Conservation (phyloP, 768 basidiomycete species). For the Lentinula lateritia region DNA sequence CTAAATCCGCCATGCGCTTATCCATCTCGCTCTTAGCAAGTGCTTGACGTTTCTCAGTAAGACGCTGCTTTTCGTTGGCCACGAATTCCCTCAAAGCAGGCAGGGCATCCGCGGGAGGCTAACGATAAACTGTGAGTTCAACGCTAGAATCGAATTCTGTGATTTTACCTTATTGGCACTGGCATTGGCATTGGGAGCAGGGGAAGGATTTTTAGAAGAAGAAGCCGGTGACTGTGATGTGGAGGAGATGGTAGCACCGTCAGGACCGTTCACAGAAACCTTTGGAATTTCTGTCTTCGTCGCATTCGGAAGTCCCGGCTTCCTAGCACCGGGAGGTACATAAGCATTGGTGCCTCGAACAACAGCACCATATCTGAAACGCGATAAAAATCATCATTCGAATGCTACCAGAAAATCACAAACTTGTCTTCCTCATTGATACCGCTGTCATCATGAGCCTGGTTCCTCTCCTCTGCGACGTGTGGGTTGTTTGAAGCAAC, state of each 20-base stretch:
- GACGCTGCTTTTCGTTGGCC: conserved; percentile 81
- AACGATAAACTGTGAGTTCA: conserved; percentile 8
- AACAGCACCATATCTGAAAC: conserved; percentile 82
- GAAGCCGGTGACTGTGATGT: conserved; percentile 34
- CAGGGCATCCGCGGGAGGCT: conserved; percentile 72
- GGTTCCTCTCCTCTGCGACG: conserved; percentile 81
- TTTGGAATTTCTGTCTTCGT: conserved; percentile 55
- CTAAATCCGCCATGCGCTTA: conserved; percentile 85
- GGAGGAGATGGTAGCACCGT: conserved; percentile 46
- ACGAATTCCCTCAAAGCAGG: conserved; percentile 92
- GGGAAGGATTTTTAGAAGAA: conserved; percentile 60
- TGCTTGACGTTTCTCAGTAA: conserved; percentile 87
- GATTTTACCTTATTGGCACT: conserved; percentile 45
- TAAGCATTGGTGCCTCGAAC: conserved; percentile 86
- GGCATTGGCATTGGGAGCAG: conserved; percentile 45
- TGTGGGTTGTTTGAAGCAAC: conserved; percentile 69
- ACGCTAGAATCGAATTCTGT: not conserved
- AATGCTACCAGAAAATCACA: conserved; percentile 19
- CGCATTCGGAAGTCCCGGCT: conserved; percentile 27
- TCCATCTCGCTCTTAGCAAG: conserved; percentile 92
- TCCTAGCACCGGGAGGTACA: conserved; percentile 88
- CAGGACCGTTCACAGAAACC: conserved; percentile 74
- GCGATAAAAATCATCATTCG: conserved; percentile 16
- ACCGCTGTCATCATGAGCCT: conserved; percentile 61
- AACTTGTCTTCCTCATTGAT: conserved; percentile 96